Percentiles rank a stretch among this genome's conserved stretches.
Conservation (phyloP, 2,329 filamentous ascomycete species). For the Microdochium nivale region DNA sequence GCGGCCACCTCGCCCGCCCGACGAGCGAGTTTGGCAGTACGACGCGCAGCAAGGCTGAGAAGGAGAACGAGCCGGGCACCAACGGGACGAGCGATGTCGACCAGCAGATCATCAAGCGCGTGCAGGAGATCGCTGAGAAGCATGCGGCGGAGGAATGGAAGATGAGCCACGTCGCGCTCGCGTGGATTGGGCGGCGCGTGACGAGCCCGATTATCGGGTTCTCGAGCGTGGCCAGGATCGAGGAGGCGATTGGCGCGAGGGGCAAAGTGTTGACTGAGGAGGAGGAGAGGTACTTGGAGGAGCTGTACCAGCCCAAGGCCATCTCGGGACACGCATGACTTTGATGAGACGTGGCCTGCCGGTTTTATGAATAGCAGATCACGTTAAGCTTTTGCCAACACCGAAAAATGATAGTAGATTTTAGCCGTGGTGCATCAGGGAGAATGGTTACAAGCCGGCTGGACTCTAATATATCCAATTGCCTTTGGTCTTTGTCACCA, state of each 20-base stretch:
- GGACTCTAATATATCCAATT: no score
- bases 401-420: no score
- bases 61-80: slow-evolving; percentile 21
- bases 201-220: slow-evolving; percentile 54
- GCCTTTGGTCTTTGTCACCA: no score
- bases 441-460: no score
- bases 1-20: slow-evolving; percentile 25
- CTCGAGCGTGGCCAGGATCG: slow-evolving; percentile 47
- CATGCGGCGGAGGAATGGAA: slow-evolving; percentile 35
- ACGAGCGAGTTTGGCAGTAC: slow-evolving; percentile 19
- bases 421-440: no score
- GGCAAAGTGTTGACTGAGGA: slow-evolving; percentile 43
- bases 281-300: slow-evolving; percentile 54
- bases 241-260: slow-evolving; percentile 44
- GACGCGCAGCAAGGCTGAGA: slow-evolving; percentile 25
- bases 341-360: no score
- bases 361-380: no score
- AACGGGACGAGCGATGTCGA: slow-evolving; percentile 22
- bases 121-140: slow-evolving; percentile 50
- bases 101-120: slow-evolving; percentile 36
- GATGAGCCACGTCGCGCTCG: slow-evolving; percentile 57
- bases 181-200: slow-evolving; percentile 49
- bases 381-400: no score
- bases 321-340: slow-evolving; percentile 25
- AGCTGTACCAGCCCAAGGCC: slow-evolving; percentile 47